Base-by-base conservation (phyloP, 352 stramenopile species). In the Phytophthora sp. region DNA sequence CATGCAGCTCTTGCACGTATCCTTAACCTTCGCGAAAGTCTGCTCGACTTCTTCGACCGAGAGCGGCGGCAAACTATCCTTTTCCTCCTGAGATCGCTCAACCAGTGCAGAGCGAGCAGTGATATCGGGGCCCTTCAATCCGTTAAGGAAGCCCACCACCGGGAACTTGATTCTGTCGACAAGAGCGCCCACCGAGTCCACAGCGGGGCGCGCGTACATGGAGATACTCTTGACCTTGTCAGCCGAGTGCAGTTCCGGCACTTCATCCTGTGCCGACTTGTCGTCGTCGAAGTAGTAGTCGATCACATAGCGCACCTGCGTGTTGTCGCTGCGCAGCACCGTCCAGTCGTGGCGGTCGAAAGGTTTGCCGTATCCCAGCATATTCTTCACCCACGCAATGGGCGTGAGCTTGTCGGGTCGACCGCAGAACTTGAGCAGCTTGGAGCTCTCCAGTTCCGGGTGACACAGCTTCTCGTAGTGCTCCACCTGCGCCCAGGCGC, bases 311-410 rank as follows among this genome's bases (percentile, higher is more conserved):
- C 97, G 91, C 34, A 98, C 91, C 61, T 97, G 76, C 11, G 88
- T 90, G 39, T 95, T 91, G 72, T 92, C 83, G 31, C 86, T 84
- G 55, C 95, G 87, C 31, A 95, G 66, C 11, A 99, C 90, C 5
- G 97, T 98, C 97, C 97, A 99, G 85, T 99, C 97, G 72, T 99
- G 93, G 30, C 96, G 93, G 81, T 99, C 97, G 72, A 99, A 99
- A 0, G 95, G 95, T 51, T 94, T 88, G 37, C 85, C 87, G 45
- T 85, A 87, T 44, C 90, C 90, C 4, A 98, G 58, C 35, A 94
- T 49, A 49, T 68, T 88, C 74, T 99, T 99, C 38, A 98, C 61
- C 65, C 70, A 94, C 13, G 96, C 97, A 67, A 99, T 96, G 1
- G 97, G 97, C 45, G 88, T 97, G 37, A 99, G 80, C 49, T 99